Conservation (phyloP, 2,329 filamentous ascomycete species). For the Trichoderma koningii region DNA sequence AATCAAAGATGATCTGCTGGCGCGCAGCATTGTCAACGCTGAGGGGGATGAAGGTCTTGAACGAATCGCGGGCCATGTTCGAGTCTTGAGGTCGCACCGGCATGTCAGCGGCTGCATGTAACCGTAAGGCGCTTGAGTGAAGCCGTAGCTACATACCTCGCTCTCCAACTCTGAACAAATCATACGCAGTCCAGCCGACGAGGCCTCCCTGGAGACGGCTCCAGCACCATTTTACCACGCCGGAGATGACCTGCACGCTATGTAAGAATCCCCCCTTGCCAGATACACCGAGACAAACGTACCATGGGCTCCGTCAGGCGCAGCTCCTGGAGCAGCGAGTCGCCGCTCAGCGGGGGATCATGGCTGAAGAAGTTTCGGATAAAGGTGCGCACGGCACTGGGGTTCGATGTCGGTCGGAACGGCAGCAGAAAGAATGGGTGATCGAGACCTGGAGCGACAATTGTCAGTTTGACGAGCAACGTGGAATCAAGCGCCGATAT, state of each 20-base stretch:
- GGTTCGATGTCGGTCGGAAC: slow-evolving; percentile 90
- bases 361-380: slow-evolving; percentile 88
- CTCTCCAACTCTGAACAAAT: slow-evolving; percentile 93
- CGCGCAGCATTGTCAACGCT: slow-evolving; percentile 86
- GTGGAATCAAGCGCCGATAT: background rate
- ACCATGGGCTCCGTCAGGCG: slow-evolving; percentile 94
- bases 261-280: slow-evolving; percentile 32
- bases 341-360: slow-evolving; percentile 64
- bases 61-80: slow-evolving; percentile 85
- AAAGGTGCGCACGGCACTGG: slow-evolving; percentile 88
- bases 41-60: slow-evolving; percentile 93
- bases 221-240: slow-evolving; percentile 98
- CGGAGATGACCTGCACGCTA: slow-evolving; percentile 73
- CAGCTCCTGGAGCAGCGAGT: slow-evolving; percentile 77
- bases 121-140: background rate
- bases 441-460: slow-evolving; percentile 66
- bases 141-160: slow-evolving; percentile 60
- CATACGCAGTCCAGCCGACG: slow-evolving; percentile 96
- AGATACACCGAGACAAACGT: slow-evolving; percentile 38
- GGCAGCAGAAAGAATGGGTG: slow-evolving; percentile 90
- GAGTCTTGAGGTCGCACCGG: slow-evolving; percentile 64
- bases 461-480: background rate
- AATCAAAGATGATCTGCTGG: slow-evolving; percentile 89
- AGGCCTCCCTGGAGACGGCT: slow-evolving; percentile 86
- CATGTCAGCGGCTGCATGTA: slow-evolving; percentile 2